Evolutionary conservation across 768 basidiomycete species (phyloP).

Genomic region (Cytidiella melzeri): DNA sequence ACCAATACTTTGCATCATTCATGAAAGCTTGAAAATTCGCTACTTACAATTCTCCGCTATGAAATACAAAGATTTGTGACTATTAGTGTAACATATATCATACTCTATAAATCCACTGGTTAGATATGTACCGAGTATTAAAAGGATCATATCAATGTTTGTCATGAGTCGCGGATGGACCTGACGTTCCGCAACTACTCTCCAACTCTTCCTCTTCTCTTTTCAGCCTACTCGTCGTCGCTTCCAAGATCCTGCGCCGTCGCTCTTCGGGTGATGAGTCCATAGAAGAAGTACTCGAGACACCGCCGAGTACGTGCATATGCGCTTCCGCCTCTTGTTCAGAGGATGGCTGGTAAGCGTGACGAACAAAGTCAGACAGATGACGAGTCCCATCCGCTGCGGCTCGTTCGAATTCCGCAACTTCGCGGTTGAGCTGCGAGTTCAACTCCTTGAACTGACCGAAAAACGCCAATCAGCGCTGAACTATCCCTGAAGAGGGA

Average conservation of each 20-base stretch:
- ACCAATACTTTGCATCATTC: conserved; percentile 44
- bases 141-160: no score
- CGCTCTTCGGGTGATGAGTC: conserved; percentile 58
- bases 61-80: neutral
- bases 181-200: conserved; percentile 57
- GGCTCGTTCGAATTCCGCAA: conserved; percentile 58
- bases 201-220: conserved; percentile 70
- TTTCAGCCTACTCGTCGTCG: conserved; percentile 53
- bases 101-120: no score
- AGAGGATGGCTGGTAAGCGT: conserved; percentile 47
- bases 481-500: no score
- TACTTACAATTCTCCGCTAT: neutral
- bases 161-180: neutral
- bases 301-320: conserved; percentile 16
- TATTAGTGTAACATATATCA: neutral
- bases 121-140: no score
- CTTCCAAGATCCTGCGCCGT: conserved; percentile 48
- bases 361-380: conserved; percentile 32
- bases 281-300: conserved; percentile 1
- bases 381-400: conserved; percentile 47
- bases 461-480: neutral
- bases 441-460: conserved; percentile 72
- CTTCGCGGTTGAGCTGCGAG: conserved; percentile 67
- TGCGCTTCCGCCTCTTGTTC: conserved; percentile 53
- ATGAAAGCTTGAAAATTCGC: conserved; percentile 17